phyloP scores from a whole-genome alignment of 1,284 basidiomycete genomes.

The Fomitopsis schrenkii region DNA sequence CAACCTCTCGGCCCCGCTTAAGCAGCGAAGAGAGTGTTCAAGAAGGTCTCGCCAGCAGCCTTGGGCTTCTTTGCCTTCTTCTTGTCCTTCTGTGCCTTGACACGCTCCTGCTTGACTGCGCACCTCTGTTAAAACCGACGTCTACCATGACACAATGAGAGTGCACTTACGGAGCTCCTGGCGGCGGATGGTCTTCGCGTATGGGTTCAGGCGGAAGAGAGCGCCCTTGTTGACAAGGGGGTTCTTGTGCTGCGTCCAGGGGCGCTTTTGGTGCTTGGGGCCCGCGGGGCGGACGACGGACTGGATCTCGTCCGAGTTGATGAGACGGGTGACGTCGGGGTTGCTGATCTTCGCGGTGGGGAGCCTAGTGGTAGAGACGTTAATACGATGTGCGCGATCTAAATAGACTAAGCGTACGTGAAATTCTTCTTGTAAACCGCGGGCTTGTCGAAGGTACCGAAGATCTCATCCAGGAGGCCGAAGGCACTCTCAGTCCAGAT shows the following conservation, averaged over 20 bases:
- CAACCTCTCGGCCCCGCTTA: conserved; percentile 38
- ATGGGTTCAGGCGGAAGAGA: conserved; percentile 99
- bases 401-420: conserved; percentile 45
- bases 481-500: conserved; percentile 99
- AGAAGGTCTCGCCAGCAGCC: conserved; percentile 83
- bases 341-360: conserved; percentile 96
- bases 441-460: conserved; percentile 87
- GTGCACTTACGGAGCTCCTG: conserved; percentile 76
- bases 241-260: conserved; percentile 99
- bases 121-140: conserved; percentile 2
- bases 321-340: conserved; percentile 95
- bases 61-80: conserved; percentile 58
- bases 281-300: conserved; percentile 89
- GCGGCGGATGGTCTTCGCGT: conserved; percentile 91
- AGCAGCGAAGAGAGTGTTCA: conserved; percentile 81
- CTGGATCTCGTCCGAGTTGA: conserved; percentile 98
- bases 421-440: conserved; percentile 93
- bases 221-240: conserved; percentile 94
- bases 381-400: conserved; percentile 5
- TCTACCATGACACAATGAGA: not conserved
- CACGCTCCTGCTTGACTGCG: conserved; percentile 75
- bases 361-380: conserved; percentile 45
- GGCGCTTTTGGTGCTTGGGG: conserved; percentile 80
- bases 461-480: conserved; percentile 89
- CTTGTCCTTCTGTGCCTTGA: conserved; percentile 58